Evolutionary conservation across 1,284 basidiomycete genomes (phyloP), one percentile per base, ranked within the genome.

Genomic region (Cronartium quercuum): DNA sequence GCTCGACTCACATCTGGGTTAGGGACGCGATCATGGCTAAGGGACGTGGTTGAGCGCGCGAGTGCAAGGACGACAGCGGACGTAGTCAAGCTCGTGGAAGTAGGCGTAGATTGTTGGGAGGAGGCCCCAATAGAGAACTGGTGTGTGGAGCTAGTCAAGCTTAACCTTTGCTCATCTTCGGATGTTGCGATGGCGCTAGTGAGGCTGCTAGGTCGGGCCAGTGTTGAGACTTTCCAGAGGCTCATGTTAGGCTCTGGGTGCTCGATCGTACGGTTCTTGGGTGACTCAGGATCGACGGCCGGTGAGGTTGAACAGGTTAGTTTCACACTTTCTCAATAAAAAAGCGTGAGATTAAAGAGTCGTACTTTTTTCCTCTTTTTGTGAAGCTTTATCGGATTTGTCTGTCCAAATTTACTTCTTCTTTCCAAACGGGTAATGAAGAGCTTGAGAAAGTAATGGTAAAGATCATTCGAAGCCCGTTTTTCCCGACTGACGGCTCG

Each of bases 1-100:
- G 29, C 29, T 29, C 29, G 29, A 29, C 29, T 29, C 29, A 2
- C 29, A 29, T 71, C 69, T 4, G 51, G 51, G 6, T 44, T 71
- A 63, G 42, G 51, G 24, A 10, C 44, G 40, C 42, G 35, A 37
- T 71, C 61, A 29, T 37, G n/a, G 10, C 44, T 71, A 38, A 24
- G 29, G 29, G 41, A 47, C 6, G 37, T 64, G 15, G 29, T 71
- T 21, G 69, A 62, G 10, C 37, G 51, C 21, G 24, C 5, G 21
- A n/a, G 42, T 9, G 55, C 55, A 37, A 65, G 65, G 42, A 40
- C 35, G 2, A 62, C 63, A 1, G 65, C 37, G 37, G 69, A 71
- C 29, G 24, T 71, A 18, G 57, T 71, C 61, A 58, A 65, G 47
- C 41, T 64, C 29, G 37, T 65, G 10, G 69, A 71, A 63, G 60